Evolutionary conservation across 2,329 filamentous ascomycete species (phyloP).

Genomic region (Penicillium sp.): DNA sequence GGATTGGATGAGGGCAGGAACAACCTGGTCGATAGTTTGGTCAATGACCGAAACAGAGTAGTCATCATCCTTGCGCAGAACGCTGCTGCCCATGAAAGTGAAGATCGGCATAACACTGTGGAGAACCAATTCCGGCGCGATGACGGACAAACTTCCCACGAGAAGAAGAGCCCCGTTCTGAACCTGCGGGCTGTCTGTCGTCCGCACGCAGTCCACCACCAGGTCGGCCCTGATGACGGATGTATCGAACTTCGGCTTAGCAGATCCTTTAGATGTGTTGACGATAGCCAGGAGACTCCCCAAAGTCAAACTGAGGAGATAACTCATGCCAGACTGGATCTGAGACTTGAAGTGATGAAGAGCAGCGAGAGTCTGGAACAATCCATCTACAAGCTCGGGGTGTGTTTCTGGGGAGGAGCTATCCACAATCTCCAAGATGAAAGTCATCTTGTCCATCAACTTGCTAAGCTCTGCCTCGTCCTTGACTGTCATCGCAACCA

Average conservation of each 20-base stretch:
- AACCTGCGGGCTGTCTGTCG: constrained; percentile 81
- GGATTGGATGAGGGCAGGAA: constrained; percentile 80
- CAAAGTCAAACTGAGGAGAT: constrained; percentile 76
- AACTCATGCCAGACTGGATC: constrained; percentile 76
- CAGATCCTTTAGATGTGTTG: constrained; percentile 54
- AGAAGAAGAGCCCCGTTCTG: constrained; percentile 85
- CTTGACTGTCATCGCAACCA: constrained; percentile 53
- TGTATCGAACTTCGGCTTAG: constrained; percentile 56
- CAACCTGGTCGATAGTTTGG: constrained; percentile 84
- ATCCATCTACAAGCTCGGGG: constrained; percentile 61
- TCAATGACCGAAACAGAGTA: constrained; percentile 95
- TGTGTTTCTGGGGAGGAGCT: constrained; percentile 66
- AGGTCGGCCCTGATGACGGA: constrained; percentile 78
- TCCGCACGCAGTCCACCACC: constrained; percentile 87
- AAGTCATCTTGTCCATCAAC: constrained; percentile 66
- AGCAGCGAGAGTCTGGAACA: constrained; percentile 80
- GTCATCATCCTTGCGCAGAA: constrained; percentile 86
- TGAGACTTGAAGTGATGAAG: constrained; percentile 75
- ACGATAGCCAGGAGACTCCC: constrained; percentile 76
- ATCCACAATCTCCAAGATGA: constrained; percentile 82
- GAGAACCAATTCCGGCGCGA: constrained; percentile 80
- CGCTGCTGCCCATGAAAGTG: constrained; percentile 90
- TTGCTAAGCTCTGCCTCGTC: constrained; percentile 58
- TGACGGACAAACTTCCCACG: constrained; percentile 74
- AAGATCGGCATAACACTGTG: constrained; percentile 99